Evolutionary conservation across 306 rosid genomes (phyloP), one percentile per base, ranked within the genome.

Genomic region (Trifolium dubium): DNA sequence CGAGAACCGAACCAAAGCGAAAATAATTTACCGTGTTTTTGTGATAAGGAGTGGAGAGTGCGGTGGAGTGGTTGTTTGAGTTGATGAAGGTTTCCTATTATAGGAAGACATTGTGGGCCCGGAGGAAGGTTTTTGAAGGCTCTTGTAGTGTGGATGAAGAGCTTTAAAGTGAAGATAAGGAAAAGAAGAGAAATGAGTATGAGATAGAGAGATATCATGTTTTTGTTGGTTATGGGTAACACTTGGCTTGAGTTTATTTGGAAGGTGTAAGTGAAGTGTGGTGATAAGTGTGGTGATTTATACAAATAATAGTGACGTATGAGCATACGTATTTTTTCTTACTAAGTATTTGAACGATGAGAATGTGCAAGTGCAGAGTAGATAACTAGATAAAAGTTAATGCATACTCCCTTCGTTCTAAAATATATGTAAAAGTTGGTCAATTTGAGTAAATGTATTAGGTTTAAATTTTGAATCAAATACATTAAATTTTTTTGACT

Each of bases 61-160:
- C 51, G 85, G 51, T 90, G 85, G 28, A 79, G 6, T 2, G 89
- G 89, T 0, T 23, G 40, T 64, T 76, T 79, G 5, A 86, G 44
- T 71, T 79, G 86, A 47, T 86, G 87, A 10, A 88, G 92, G 18
- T 90, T 90, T 49, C 92, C 96, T 13, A 87, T 12, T 43, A 90
- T n/a, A 0, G 96, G 90, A 13, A 86, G 62, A 12, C 55, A 56
- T 4, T 74, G 82, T 0, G 96, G 96, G n/a, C 71, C 69, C 0
- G 90, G 92, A 1, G 96, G 92, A 65, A 86, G 83, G 77, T 80
- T 83, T 10, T 9, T 74, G 64, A 30, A 28, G 35, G 8, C 55
- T 18, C 55, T 60, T 29, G 64, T 12, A 2, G 54, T 74, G 14
- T 34, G 14, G 44, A 59, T 3, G 1, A 73, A 6, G 63, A 81